These are phyloP conservation scores for Prunus davidiana DNA, from an alignment of 306 rosid genomes.

Conservation along the genomic window DNA sequence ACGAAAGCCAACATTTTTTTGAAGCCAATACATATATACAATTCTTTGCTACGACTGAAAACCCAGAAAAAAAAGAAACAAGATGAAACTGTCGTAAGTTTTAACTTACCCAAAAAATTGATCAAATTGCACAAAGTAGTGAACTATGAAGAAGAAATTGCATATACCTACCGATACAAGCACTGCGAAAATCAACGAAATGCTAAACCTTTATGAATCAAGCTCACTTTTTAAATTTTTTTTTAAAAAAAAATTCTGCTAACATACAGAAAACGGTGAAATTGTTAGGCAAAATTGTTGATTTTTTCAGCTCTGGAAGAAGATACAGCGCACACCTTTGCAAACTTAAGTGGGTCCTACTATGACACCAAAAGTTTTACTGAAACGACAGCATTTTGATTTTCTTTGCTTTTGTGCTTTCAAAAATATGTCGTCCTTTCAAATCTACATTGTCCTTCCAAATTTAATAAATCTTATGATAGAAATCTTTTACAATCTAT, in stretches of 20 bases:
- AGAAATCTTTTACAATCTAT: too few relatives aligned
- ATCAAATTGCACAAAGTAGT: neutral
- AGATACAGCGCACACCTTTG: neutral
- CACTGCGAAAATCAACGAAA: neutral
- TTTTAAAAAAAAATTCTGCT: too few relatives aligned
- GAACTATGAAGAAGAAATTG: neutral
- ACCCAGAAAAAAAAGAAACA: slow-evolving; percentile 15
- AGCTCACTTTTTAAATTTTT: neutral
- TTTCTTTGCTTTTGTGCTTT: too few relatives aligned
- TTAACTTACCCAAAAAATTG: neutral
- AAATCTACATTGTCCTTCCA: too few relatives aligned
- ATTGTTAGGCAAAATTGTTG: neutral
- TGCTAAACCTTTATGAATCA: neutral
- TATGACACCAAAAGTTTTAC: neutral
- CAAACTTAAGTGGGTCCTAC: neutral
- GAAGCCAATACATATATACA: slow-evolving; percentile 47
- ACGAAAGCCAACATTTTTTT: neutral
- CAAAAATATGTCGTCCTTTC: too few relatives aligned
- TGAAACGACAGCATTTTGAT: too few relatives aligned
- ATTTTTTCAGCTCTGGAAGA: neutral
- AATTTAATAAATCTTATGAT: too few relatives aligned
- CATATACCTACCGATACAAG: neutral
- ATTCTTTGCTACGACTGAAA: slow-evolving; percentile 27
- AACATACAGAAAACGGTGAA: neutral
- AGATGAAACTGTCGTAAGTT: neutral